phyloP scores from a whole-genome alignment of 257 asterid genomes.

The Anisodus tanguticus region DNA sequence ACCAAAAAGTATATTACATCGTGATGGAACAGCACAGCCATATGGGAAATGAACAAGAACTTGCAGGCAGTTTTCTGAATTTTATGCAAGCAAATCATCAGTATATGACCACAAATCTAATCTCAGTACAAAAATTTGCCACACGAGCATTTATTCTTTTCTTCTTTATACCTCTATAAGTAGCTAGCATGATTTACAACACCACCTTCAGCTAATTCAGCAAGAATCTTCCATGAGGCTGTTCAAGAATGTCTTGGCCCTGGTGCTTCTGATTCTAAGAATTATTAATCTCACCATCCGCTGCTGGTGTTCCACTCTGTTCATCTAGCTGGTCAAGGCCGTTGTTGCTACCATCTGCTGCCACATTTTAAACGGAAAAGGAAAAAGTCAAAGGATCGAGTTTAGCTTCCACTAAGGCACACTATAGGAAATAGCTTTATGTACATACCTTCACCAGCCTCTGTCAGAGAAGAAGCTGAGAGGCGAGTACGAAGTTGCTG shows the following conservation, averaged over 20 bases:
- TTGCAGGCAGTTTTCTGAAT: not conserved
- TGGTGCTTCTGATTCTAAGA: constrained; percentile 24
- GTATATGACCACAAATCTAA: constrained; percentile 22
- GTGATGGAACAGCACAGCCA: not conserved
- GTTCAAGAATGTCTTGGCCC: not conserved
- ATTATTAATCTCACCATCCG: not conserved
- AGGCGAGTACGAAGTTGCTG: constrained; percentile 65
- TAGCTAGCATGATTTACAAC: constrained; percentile 15
- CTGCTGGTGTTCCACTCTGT: constrained; percentile 18
- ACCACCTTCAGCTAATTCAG: not conserved
- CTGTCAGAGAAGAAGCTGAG: constrained; percentile 46
- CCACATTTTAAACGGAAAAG: constrained; percentile 11
- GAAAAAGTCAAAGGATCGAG: not conserved
- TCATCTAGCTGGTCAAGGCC: constrained; percentile 23
- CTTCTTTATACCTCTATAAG: constrained; percentile 26
- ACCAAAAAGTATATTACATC: not conserved
- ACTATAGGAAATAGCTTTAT: not conserved
- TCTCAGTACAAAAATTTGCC: constrained; percentile 18
- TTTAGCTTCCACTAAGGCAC: not conserved
- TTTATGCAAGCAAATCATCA: constrained; percentile 16
- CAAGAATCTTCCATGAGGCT: not conserved
- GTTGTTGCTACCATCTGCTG: constrained; percentile 10
- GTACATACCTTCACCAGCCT: constrained; percentile 58
- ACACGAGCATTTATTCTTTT: constrained; percentile 20
- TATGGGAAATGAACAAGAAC: not conserved